These are phyloP conservation scores for Aspergillus wentii DNA, from an alignment of 495 filamentous ascomycete genomes.

Conservation along the genomic window DNA sequence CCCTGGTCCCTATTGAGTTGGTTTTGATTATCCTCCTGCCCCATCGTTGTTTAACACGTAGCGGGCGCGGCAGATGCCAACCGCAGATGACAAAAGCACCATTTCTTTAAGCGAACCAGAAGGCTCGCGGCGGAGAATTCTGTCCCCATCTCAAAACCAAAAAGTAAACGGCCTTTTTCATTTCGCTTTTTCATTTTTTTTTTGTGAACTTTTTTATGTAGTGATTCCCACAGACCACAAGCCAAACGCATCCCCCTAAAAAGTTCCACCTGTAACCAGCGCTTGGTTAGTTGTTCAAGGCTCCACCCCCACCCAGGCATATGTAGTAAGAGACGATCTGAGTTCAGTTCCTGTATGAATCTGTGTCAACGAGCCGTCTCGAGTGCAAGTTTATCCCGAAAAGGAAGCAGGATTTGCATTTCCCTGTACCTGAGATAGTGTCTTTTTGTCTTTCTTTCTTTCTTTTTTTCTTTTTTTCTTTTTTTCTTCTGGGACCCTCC, in stretches of 20 bases:
- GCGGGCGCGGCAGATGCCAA: slow-evolving; percentile 5
- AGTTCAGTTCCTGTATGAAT: too few relatives aligned
- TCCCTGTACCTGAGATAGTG: too few relatives aligned
- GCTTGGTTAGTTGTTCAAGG: slow-evolving; percentile 9
- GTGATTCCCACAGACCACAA: neutral
- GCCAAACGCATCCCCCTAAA: slow-evolving; percentile 2
- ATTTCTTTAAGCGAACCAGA: slow-evolving; percentile 11
- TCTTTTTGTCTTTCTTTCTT: too few relatives aligned
- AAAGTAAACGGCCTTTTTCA: too few relatives aligned
- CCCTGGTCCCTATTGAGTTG: neutral
- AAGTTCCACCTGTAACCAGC: slow-evolving; percentile 8
- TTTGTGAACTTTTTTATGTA: too few relatives aligned
- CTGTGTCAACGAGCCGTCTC: neutral
- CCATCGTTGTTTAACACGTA: slow-evolving; percentile 5
- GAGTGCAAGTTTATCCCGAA: neutral
- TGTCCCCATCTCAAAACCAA: neutral
- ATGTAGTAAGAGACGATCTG: too few relatives aligned
- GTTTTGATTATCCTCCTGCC: neutral
- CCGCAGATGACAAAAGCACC: too few relatives aligned
- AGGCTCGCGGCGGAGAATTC: slow-evolving; percentile 3
- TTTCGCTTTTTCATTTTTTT: too few relatives aligned
- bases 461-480: too few relatives aligned
- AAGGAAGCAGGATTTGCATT: too few relatives aligned
- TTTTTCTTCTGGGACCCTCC: too few relatives aligned
- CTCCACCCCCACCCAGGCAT: too few relatives aligned